Conservation (phyloP, 192 early-diverging fungal species). For the Dispira simplex region DNA sequence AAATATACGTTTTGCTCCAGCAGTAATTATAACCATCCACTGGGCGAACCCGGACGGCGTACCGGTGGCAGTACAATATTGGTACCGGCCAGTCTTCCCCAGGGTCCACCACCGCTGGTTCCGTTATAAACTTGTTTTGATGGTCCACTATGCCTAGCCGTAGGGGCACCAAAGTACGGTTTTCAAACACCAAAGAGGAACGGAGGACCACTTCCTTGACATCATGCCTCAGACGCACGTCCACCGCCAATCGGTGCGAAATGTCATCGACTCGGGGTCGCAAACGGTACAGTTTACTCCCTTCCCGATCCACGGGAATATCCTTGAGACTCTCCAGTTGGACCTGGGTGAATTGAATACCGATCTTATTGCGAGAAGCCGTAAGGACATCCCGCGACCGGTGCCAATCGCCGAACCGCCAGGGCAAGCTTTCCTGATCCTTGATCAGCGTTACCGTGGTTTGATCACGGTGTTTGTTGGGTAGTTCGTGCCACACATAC, state of each 20-base stretch:
- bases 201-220: constrained; percentile 88
- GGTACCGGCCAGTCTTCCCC: constrained; percentile 77
- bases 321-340: constrained; percentile 86
- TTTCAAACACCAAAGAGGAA: constrained; percentile 67
- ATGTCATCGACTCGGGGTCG: constrained; percentile 67
- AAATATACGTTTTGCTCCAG: constrained; percentile 67
- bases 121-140: constrained; percentile 32
- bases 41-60: constrained; percentile 64
- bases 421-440: constrained; percentile 60
- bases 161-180: constrained; percentile 59
- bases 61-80: constrained; percentile 68
- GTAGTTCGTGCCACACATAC: constrained; percentile 70
- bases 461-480: constrained; percentile 37
- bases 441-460: constrained; percentile 51
- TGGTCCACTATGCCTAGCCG: constrained; percentile 66
- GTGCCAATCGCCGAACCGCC: constrained; percentile 98
- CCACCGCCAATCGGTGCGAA: constrained; percentile 69
- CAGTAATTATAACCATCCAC: constrained; percentile 65
- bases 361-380: constrained; percentile 56
- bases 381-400: constrained; percentile 65
- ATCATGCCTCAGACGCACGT: constrained; percentile 71
- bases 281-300: constrained; percentile 59
- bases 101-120: constrained; percentile 31
- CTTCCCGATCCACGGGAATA: constrained; percentile 81
- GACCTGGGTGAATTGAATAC: constrained; percentile 67